phyloP scores from a whole-genome alignment of 2,329 filamentous ascomycete genomes.

The Talaromyces sp. region DNA sequence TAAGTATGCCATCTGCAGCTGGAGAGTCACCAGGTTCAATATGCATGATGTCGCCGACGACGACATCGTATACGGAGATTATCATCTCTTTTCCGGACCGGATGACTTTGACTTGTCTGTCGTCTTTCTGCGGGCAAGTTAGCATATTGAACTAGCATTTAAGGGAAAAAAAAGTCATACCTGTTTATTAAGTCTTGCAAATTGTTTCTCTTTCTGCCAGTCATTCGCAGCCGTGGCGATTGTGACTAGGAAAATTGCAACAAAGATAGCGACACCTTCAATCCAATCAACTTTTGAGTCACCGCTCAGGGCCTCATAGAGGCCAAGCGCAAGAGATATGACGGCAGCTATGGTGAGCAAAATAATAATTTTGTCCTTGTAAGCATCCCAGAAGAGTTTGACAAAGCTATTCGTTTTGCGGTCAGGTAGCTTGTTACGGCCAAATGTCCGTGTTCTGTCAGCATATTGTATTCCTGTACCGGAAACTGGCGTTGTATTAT shows the following conservation, averaged over 20 bases:
- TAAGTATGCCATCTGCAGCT: slow-evolving; percentile 65
- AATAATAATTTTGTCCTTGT: slow-evolving; percentile 69
- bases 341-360: slow-evolving; percentile 63
- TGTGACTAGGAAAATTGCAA: slow-evolving; percentile 61
- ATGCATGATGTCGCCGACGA: slow-evolving; percentile 65
- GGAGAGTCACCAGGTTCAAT: slow-evolving; percentile 65
- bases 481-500: slow-evolving; percentile 12
- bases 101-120: slow-evolving; percentile 61
- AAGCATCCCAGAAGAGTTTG: slow-evolving; percentile 61
- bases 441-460: slow-evolving; percentile 57
- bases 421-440: slow-evolving; percentile 57
- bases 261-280: slow-evolving; percentile 62
- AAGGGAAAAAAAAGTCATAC: slow-evolving; percentile 18
- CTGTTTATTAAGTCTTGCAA: slow-evolving; percentile 55
- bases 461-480: slow-evolving; percentile 31
- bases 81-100: slow-evolving; percentile 61
- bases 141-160: not conserved
- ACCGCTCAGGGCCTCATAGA: slow-evolving; percentile 60
- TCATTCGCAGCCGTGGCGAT: slow-evolving; percentile 60
- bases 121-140: slow-evolving; percentile 49
- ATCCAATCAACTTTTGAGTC: slow-evolving; percentile 56
- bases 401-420: slow-evolving; percentile 59
- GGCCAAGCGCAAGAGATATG: slow-evolving; percentile 62
- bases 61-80: slow-evolving; percentile 61
- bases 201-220: slow-evolving; percentile 64